phyloP scores from a whole-genome alignment of 2,329 filamentous ascomycete genomes.

The Penicillium sp. region DNA sequence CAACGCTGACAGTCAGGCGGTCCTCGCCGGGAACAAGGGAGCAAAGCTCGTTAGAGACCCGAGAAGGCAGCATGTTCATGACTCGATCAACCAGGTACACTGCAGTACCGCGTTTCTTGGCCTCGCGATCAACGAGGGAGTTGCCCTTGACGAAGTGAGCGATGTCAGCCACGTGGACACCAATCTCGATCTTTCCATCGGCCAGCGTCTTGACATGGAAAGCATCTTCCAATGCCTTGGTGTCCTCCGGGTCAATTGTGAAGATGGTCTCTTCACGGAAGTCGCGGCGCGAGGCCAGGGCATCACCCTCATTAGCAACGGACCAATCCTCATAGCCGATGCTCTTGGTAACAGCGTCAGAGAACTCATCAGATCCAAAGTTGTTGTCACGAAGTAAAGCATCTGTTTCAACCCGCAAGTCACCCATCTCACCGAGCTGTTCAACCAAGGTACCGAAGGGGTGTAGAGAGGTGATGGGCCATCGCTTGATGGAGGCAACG shows the following conservation, averaged over 20 bases:
- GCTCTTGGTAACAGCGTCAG: constrained; percentile 90
- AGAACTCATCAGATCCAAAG: constrained; percentile 96
- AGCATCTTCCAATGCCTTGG: constrained; percentile 85
- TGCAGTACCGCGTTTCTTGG: constrained; percentile 94
- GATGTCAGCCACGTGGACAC: constrained; percentile 91
- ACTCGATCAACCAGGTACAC: constrained; percentile 91
- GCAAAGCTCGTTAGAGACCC: constrained; percentile 83
- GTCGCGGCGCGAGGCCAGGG: constrained; percentile 75
- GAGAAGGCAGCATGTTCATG: constrained; percentile 83
- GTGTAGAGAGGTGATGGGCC: constrained; percentile 99
- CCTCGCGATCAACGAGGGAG: constrained; percentile 92
- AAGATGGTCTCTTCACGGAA: constrained; percentile 87
- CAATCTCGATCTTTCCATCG: constrained; percentile 88
- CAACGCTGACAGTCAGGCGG: constrained; percentile 84
- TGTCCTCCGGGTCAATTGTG: constrained; percentile 87
- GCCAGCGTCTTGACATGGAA: constrained; percentile 83
- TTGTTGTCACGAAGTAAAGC: constrained; percentile 97
- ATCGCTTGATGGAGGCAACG: constrained; percentile 97
- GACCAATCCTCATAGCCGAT: constrained; percentile 93
- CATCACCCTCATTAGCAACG: constrained; percentile 77
- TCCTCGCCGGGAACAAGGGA: constrained; percentile 85
- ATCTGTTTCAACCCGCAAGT: constrained; percentile 96
- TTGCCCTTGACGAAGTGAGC: constrained; percentile 96
- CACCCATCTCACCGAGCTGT: constrained; percentile 94
- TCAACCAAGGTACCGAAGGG: constrained; percentile 97